A percentile compares a stretch with the other conserved stretches of the same genome.
These are phyloP conservation scores for Whalleya microplaca DNA, from an alignment of 2,329 filamentous ascomycete species.

Conservation along the genomic window DNA sequence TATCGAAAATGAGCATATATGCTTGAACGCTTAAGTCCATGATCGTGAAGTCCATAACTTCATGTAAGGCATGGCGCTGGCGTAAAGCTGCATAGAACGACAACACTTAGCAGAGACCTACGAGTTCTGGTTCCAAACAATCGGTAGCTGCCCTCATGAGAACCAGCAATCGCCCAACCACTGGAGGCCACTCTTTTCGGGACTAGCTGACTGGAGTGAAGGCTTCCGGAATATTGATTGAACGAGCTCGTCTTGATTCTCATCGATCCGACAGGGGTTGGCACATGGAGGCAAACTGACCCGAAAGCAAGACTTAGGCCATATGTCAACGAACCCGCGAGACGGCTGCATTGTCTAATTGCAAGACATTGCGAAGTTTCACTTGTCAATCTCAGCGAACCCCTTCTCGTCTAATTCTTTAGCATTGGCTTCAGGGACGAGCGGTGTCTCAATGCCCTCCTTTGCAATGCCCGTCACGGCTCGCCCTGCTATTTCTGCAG, in stretches of 20 bases:
- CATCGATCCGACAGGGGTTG: too few species aligned
- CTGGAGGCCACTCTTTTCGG: too few species aligned
- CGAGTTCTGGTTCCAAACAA: too few species aligned
- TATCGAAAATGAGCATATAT: not conserved
- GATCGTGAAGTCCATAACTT: not conserved
- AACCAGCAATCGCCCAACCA: not conserved
- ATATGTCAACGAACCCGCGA: not conserved
- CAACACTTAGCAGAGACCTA: too few species aligned
- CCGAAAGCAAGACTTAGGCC: not conserved
- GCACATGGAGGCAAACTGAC: not conserved
- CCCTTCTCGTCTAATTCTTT: conserved; percentile 59
- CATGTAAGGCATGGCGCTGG: not conserved
- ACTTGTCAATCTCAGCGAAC: conserved; percentile 52
- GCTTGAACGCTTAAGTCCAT: not conserved
- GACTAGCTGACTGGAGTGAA: too few species aligned
- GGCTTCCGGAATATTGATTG: not conserved
- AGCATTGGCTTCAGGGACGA: conserved; percentile 51
- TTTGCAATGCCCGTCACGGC: conserved; percentile 33
- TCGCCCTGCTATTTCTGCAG: conserved; percentile 50
- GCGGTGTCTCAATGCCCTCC: conserved; percentile 52
- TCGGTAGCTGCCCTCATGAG: conserved; percentile 1
- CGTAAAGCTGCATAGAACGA: too few species aligned
- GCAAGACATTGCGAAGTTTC: not conserved
- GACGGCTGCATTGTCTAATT: not conserved
- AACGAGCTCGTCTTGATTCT: not conserved